These are phyloP conservation scores for Dendrobium chrysotoxum DNA, from an alignment of 106 monocot species.

Conservation along the genomic window DNA sequence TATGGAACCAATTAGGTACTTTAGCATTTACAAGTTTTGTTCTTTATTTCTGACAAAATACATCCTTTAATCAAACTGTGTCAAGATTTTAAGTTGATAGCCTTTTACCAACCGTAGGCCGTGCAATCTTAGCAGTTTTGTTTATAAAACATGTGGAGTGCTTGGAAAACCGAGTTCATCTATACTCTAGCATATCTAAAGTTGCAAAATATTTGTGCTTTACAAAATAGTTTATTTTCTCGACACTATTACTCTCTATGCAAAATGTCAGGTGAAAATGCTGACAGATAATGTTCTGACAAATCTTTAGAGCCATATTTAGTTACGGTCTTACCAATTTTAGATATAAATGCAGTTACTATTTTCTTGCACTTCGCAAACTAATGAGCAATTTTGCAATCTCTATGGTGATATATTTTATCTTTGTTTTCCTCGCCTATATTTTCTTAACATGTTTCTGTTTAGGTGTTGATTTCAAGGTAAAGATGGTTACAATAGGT, in stretches of 20 bases:
- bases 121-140: not conserved
- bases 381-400: not conserved
- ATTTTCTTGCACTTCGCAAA: not conserved
- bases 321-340: not conserved
- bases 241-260: not conserved
- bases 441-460: not conserved
- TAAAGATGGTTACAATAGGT: conserved; percentile 78
- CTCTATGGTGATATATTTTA: not conserved
- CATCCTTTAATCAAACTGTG: not conserved
- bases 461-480: conserved; percentile 97
- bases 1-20: not conserved
- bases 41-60: not conserved
- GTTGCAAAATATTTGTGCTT: not conserved
- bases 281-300: not conserved
- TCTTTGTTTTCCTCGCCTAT: not conserved
- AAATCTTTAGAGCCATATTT: not conserved
- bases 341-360: not conserved
- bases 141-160: not conserved
- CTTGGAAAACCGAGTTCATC: not conserved
- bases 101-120: not conserved
- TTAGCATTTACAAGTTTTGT: not conserved
- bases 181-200: not conserved
- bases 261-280: not conserved
- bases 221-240: conserved; percentile 2
- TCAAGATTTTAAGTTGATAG: not conserved